Base-by-base conservation (phyloP, 208 protist genomes). In the Acanthamoeba royreba region DNA sequence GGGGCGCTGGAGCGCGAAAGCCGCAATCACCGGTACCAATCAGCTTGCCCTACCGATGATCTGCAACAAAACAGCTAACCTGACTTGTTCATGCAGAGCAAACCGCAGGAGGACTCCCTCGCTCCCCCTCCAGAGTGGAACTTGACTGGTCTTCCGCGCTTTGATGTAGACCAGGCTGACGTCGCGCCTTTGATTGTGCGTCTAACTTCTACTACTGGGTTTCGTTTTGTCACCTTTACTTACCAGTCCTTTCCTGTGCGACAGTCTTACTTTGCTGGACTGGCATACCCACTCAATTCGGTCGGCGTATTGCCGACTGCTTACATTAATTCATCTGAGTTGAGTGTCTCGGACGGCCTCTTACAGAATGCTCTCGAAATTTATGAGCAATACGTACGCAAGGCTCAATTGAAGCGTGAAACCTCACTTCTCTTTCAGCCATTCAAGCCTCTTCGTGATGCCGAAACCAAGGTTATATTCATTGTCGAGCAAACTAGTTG, bases 111-210 rank as follows among this genome's bases (percentile, higher is more conserved):
- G 17, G 19, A 28, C 19, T 25, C 52, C 28, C 28, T 19, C 28
- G 42, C 46, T 2, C 92, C 95, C 45, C 95, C 95, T 9, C 3
- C 49, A 9, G 46, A 90, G 38, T 96, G 95, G 95, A 47, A 77
- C 28, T 4, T 96, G 1, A 49, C 25, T 7, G 4, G 74, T 33
- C 31, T 92, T 0, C 74, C 66, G 15, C 87, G 96, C 40, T 49
- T 43, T 2, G 96, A 97, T 83, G 92, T 97, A 7, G 61, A 93
- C 3, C 96, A 97, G 74, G 96, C 96, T 19, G 96, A 96, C 40
- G 66, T 97, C 22, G 94, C 96, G 28, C 95, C 96, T 19, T 77
- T 97, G 2, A 97, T 97, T 77, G 90, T 94, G 28, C 9, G 9
- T 55, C 69, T 9, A 22, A 9, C 61, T 25, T 25, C 52, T 25